Evolutionary conservation across 2,329 filamentous ascomycete species (phyloP).

Genomic region (Fusarium sp.): DNA sequence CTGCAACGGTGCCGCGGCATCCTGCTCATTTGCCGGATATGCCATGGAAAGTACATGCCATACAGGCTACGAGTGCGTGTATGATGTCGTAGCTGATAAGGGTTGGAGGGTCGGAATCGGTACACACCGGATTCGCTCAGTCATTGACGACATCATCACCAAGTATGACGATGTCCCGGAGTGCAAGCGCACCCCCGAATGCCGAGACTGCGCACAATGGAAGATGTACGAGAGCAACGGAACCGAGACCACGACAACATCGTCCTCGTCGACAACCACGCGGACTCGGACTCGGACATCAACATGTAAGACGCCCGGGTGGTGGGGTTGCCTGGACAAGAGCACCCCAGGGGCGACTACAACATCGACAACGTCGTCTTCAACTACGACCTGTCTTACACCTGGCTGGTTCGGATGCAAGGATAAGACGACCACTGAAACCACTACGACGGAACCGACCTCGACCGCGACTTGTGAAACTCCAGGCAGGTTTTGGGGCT

Average conservation of each 20-base stretch:
- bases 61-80: conserved; percentile 84
- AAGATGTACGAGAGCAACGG: conserved; percentile 95
- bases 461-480: conserved; percentile 54
- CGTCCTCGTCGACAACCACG: conserved; percentile 63
- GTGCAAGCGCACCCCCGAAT: conserved; percentile 78
- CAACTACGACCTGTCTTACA: conserved; percentile 65
- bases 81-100: conserved; percentile 89
- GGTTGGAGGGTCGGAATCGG: conserved; percentile 92
- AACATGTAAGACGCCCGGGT: conserved; percentile 90
- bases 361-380: conserved; percentile 56
- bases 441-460: conserved; percentile 44
- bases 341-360: conserved; percentile 58
- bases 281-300: conserved; percentile 79
- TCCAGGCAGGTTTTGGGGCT: conserved; percentile 66
- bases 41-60: conserved; percentile 94
- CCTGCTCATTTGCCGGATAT: conserved; percentile 90
- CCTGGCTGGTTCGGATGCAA: conserved; percentile 74
- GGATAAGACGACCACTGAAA: conserved; percentile 51
- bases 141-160: conserved; percentile 86
- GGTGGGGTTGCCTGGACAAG: conserved; percentile 83
- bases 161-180: conserved; percentile 81
- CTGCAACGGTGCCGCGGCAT: conserved; percentile 88
- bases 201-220: conserved; percentile 90
- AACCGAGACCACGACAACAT: conserved; percentile 74
- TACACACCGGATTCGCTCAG: conserved; percentile 86